Evolutionary conservation across 225 moss, liverwort and hornwort genomes (phyloP).

Genomic region (Pseudoscleropodium purum): DNA sequence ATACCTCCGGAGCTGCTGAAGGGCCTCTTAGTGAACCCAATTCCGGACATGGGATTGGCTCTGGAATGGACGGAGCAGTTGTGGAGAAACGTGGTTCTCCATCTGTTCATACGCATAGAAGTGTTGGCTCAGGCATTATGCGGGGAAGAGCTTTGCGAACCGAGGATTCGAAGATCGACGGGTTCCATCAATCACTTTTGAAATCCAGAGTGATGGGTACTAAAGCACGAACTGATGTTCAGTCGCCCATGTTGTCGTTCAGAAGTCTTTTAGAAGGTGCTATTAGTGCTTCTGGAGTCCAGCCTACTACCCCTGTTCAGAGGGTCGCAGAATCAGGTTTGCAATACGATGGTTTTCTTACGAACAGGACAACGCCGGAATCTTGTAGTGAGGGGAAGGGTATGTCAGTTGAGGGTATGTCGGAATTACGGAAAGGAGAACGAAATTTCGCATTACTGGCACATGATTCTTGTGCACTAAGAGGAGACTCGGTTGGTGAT

Average conservation of each 20-base stretch:
- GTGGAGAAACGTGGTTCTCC: background rate
- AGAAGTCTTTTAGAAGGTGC: constrained; percentile 36
- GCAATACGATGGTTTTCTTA: background rate
- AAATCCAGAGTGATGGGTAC: background rate
- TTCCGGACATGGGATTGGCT: background rate
- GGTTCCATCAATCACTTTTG: background rate
- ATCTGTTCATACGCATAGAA: background rate
- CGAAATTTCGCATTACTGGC: background rate
- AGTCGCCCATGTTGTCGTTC: constrained; percentile 17
- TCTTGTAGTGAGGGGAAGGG: background rate
- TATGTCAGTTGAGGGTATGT: background rate
- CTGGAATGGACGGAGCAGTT: background rate
- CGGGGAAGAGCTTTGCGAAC: constrained; percentile 10
- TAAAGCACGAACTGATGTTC: background rate
- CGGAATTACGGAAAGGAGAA: background rate
- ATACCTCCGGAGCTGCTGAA: constrained; percentile 19
- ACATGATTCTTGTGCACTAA: background rate
- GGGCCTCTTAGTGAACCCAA: background rate
- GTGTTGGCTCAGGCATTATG: background rate
- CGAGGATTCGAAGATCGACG: constrained; percentile 3
- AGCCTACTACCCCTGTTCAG: background rate
- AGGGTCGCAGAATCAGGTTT: background rate
- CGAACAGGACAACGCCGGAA: background rate
- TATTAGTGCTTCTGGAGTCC: background rate
- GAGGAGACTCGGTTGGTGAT: background rate